These are phyloP conservation scores for Pythium dissotocum DNA, from an alignment of 352 stramenopile species.

Conservation along the genomic window DNA sequence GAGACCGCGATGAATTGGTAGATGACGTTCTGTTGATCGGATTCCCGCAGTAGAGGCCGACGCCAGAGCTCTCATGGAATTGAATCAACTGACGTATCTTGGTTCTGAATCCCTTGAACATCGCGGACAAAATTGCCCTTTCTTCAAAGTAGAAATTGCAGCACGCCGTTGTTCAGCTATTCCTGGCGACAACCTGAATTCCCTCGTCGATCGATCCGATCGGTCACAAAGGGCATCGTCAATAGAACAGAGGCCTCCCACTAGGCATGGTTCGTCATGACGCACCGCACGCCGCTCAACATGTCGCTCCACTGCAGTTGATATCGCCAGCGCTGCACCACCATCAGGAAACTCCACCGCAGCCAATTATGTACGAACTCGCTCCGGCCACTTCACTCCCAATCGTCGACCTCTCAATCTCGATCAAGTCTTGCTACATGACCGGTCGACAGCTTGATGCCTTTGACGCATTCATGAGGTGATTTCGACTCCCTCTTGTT, in stretches of 20 bases:
- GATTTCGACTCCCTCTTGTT: neutral
- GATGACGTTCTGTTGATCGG: neutral
- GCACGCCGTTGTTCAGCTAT: no score
- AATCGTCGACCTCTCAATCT: constrained; percentile 12
- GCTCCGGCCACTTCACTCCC: neutral
- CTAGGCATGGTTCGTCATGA: neutral
- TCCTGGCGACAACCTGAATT: no score
- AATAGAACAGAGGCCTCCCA: neutral
- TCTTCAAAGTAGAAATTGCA: no score
- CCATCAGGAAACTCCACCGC: neutral
- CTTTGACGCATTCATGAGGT: neutral
- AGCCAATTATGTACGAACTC: neutral
- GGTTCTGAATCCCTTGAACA: no score
- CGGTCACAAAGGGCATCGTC: neutral
- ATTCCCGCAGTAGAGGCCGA: no score
- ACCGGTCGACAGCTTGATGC: neutral
- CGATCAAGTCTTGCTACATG: constrained; percentile 9
- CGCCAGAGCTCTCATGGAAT: neutral
- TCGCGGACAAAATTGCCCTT: no score
- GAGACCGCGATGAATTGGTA: neutral
- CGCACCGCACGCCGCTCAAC: neutral
- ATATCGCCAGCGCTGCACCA: neutral
- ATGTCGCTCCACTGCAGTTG: neutral
- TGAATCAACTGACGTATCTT: no score
- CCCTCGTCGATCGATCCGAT: no score